phyloP scores from a whole-genome alignment of 805 yeast species.

The Metschnikowia kofuensis region DNA sequence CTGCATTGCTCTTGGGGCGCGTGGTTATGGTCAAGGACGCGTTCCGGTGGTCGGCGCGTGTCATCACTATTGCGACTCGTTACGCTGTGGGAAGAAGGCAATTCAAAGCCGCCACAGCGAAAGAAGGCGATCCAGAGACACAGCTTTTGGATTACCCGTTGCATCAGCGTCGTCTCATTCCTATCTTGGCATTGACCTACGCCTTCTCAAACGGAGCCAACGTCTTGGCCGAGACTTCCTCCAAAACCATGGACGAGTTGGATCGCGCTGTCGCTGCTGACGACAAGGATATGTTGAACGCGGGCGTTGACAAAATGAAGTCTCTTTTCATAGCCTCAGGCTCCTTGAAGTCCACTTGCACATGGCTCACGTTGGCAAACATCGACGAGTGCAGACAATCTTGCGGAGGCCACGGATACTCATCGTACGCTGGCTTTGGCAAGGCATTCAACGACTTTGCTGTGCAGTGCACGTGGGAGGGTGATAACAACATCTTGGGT shows the following conservation, averaged over 20 bases:
- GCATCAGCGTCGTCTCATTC: conserved; percentile 85
- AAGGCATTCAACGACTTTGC: conserved; percentile 90
- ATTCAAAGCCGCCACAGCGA: conserved; percentile 47
- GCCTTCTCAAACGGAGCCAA: conserved; percentile 71
- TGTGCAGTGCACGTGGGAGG: conserved; percentile 99
- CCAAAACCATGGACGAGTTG: conserved; percentile 48
- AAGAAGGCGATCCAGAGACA: conserved; percentile 48
- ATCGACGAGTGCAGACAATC: conserved; percentile 91
- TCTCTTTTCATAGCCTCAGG: conserved; percentile 82
- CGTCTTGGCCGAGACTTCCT: conserved; percentile 54
- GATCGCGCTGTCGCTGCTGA: conserved; percentile 52
- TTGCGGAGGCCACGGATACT: conserved; percentile 96
- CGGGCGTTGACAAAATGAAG: conserved; percentile 62
- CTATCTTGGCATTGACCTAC: conserved; percentile 77
- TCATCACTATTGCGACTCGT: conserved; percentile 79
- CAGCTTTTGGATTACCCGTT: conserved; percentile 83
- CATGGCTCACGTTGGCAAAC: conserved; percentile 78
- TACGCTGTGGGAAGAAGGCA: conserved; percentile 90
- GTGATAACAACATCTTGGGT: conserved; percentile 86
- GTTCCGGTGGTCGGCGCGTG: conserved; percentile 74
- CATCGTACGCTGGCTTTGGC: conserved; percentile 89
- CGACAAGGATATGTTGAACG: conserved; percentile 42
- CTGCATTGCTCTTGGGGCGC: conserved; percentile 84
- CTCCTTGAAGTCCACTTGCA: conserved; percentile 81
- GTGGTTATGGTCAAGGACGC: conserved; percentile 88